These are phyloP conservation scores for Chaetothyriales sp. DNA, from an alignment of 2,329 filamentous ascomycete species.

Conservation along the genomic window DNA sequence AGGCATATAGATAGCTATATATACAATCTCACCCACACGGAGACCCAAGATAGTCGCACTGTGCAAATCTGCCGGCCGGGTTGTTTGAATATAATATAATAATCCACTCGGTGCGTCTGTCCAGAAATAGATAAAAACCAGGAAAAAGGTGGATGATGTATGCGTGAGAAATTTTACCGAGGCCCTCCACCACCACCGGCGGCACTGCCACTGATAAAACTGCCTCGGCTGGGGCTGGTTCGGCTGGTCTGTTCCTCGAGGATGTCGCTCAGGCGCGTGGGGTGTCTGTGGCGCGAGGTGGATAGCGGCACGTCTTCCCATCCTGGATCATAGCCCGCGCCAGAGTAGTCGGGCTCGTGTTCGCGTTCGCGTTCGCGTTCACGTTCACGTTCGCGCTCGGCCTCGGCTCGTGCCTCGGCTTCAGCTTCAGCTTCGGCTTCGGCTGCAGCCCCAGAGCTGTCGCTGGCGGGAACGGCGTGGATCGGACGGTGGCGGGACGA, in stretches of 20 bases:
- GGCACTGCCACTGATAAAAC: conserved; percentile 20
- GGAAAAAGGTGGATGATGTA: background rate
- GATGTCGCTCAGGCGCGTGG: conserved; percentile 76
- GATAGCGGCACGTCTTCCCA: conserved; percentile 49
- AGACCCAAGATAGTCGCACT: no score
- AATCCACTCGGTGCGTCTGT: background rate
- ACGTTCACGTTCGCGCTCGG: background rate
- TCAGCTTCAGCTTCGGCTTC: background rate
- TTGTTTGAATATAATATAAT: background rate
- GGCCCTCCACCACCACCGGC: background rate
- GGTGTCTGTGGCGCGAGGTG: conserved; percentile 63
- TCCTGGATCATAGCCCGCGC: conserved; percentile 49
- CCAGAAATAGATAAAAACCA: background rate
- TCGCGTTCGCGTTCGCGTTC: background rate
- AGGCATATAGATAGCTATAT: no score
- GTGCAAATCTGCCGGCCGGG: no score
- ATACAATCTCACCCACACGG: no score
- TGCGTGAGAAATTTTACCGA: background rate
- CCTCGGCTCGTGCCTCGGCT: background rate
- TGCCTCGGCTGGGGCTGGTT: conserved; percentile 53
- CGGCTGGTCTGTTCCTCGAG: conserved; percentile 56
- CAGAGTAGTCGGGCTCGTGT: conserved; percentile 44
- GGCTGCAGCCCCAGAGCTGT: background rate
- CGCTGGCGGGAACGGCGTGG: background rate
- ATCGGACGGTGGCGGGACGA: background rate